These are phyloP conservation scores for Nissolia schottii DNA, from an alignment of 306 rosid genomes.

Conservation along the genomic window DNA sequence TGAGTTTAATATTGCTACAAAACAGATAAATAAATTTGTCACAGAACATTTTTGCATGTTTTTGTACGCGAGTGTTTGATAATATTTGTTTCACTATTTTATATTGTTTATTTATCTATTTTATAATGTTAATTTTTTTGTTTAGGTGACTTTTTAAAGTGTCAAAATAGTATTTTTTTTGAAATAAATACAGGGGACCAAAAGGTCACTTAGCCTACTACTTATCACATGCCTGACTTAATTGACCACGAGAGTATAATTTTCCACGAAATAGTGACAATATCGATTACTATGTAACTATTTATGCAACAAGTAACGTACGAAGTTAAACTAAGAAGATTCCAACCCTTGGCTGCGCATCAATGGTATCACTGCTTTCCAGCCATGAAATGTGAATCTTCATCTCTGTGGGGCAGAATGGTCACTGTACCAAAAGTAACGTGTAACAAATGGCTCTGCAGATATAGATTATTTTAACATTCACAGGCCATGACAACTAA, in stretches of 20 bases:
- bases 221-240: neutral
- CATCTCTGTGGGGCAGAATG: neutral
- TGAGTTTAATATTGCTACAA: too few relatives aligned
- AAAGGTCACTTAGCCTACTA: neutral
- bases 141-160: too few relatives aligned
- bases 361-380: neutral
- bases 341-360: neutral
- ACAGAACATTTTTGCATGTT: too few relatives aligned
- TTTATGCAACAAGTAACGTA: neutral
- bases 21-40: too few relatives aligned
- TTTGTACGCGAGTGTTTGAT: too few relatives aligned
- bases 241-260: neutral
- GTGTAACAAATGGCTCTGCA: neutral
- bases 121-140: too few relatives aligned
- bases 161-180: too few relatives aligned
- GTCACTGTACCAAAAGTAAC: neutral
- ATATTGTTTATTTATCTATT: too few relatives aligned
- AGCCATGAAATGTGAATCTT: neutral
- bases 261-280: neutral
- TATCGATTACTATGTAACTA: neutral
- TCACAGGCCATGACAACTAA: neutral
- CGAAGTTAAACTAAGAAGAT: neutral
- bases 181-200: too few relatives aligned
- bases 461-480: constrained; percentile 20
- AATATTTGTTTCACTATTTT: too few relatives aligned